Evolutionary conservation across 2,329 filamentous ascomycete genomes (phyloP), one percentile per base, ranked within the genome.

Genomic region (Cercospora sp.): DNA sequence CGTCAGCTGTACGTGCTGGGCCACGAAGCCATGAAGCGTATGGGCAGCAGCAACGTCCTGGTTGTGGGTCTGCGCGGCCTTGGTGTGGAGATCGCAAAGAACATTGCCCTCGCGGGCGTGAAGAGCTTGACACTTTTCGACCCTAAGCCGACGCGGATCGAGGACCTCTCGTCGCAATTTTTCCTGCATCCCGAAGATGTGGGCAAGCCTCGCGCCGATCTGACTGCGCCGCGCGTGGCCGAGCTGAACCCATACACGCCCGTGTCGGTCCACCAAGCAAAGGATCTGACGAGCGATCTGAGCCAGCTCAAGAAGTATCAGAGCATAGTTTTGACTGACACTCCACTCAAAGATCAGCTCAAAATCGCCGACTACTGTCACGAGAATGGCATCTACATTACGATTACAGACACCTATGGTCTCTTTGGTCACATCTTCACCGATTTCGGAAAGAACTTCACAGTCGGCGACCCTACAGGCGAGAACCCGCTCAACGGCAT

Each of bases 11-110:
- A 91, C 75, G 89, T 91, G 65, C 86, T 91, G 65, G 89, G 95
- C 65, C 89, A 91, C 78, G 89, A 91, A 80, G 89, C 95, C 73
- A 99, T 99, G 95, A 98, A 97, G 86, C 93, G 95, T 77, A 99
- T 99, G 95, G 89, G 94, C 77, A 92, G 93, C 70, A 98, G 95
- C 65, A 96, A 98, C 78, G 88, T 99, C 68, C 91, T 99, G 63
- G 86, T 99, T 66, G 91, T 94, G 70, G 95, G 95, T 72, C 84
- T 98, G 73, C 94, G 95, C 80, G 95, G 95, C 62, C 87, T 99
- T 48, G 95, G 95, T 84, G 94, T 97, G 65, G 95, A 99, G 82
- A 95, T 99, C 75, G 94, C 95, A 77, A 99, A 99, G 87, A 99
- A 99, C 78, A 93, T 99, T 77, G 95, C 95, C 68, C 90, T 99